Conservation (phyloP, 2,329 filamentous ascomycete species). For the Ophiostoma tasmaniense region DNA sequence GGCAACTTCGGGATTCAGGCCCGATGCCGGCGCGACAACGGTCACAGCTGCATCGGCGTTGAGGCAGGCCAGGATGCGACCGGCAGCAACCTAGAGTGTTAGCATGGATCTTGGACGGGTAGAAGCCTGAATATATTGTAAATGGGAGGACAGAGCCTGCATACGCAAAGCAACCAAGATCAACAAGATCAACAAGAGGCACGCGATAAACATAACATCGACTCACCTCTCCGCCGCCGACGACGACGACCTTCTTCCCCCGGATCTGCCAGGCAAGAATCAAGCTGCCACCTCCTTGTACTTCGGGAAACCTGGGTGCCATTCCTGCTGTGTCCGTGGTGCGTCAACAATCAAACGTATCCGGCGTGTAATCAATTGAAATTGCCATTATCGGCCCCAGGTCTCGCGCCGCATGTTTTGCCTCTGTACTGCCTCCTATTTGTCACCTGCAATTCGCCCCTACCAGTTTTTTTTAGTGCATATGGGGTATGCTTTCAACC, state of each 20-base stretch:
- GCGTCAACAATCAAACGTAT: background rate
- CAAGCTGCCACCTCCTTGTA: conserved; percentile 85
- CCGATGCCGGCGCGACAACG: conserved; percentile 68
- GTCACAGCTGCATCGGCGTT: conserved; percentile 90
- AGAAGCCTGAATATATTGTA: background rate
- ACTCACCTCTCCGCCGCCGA: conserved; percentile 87
- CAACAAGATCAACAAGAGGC: background rate
- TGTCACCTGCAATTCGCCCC: conserved; percentile 1
- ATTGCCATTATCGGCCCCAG: background rate
- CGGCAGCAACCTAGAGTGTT: conserved; percentile 70
- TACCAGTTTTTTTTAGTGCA: conserved; percentile 1
- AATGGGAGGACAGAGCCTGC: background rate
- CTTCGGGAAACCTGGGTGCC: conserved; percentile 55
- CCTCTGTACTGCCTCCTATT: background rate
- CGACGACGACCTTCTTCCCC: conserved; percentile 79
- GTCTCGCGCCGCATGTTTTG: background rate
- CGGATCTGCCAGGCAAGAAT: conserved; percentile 94
- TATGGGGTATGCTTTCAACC: background rate
- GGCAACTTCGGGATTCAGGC: conserved; percentile 81
- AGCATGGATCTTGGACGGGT: conserved; percentile 10
- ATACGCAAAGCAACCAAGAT: background rate
- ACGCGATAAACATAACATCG: background rate
- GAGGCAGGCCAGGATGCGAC: conserved; percentile 86
- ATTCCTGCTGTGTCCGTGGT: conserved; percentile 12
- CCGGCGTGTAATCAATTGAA: background rate